Conservation (phyloP, 495 filamentous ascomycete species). For the Aspergillus saccharolyticus region DNA sequence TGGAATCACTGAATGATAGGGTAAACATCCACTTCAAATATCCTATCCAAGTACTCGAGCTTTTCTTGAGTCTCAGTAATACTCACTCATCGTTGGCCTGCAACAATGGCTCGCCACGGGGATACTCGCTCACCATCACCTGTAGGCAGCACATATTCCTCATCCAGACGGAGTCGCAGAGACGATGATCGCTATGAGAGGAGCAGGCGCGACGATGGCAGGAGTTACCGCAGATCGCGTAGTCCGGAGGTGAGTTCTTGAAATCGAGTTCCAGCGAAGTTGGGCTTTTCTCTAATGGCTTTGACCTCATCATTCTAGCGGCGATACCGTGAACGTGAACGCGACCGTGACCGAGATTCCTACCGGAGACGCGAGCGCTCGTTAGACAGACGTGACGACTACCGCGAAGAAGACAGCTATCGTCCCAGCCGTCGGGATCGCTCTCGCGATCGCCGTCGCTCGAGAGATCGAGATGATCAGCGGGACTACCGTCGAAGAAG, state of each 20-base stretch:
- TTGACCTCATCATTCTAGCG: constrained; percentile 36
- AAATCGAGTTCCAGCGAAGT: background rate
- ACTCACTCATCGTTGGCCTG: constrained; percentile 59
- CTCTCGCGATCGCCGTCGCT: constrained; percentile 60
- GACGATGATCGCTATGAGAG: constrained; percentile 71
- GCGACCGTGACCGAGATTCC: constrained; percentile 55
- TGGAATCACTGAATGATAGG: constrained; percentile 15
- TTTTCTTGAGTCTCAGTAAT: constrained; percentile 51
- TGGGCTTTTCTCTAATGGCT: constrained; percentile 18
- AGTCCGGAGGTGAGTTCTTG: constrained; percentile 61
- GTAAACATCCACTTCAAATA: constrained; percentile 18
- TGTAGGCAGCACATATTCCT: constrained; percentile 81
- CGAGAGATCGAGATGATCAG: constrained; percentile 52
- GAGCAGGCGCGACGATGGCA: constrained; percentile 58
- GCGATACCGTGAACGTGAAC: constrained; percentile 55
- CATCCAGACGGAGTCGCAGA: constrained; percentile 65
- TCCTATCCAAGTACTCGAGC: constrained; percentile 22
- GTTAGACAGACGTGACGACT: constrained; percentile 62
- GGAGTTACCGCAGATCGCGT: constrained; percentile 60
- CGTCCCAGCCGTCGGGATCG: constrained; percentile 56
- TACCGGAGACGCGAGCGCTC: constrained; percentile 71
- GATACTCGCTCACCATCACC: constrained; percentile 94
- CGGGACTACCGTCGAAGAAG: constrained; percentile 61
- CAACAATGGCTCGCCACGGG: constrained; percentile 83
- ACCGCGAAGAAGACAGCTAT: constrained; percentile 63